A percentile compares a stretch with the other conserved stretches of the same genome.
Conservation (phyloP, 164 flowering plant species). For the Vitis riparia region DNA sequence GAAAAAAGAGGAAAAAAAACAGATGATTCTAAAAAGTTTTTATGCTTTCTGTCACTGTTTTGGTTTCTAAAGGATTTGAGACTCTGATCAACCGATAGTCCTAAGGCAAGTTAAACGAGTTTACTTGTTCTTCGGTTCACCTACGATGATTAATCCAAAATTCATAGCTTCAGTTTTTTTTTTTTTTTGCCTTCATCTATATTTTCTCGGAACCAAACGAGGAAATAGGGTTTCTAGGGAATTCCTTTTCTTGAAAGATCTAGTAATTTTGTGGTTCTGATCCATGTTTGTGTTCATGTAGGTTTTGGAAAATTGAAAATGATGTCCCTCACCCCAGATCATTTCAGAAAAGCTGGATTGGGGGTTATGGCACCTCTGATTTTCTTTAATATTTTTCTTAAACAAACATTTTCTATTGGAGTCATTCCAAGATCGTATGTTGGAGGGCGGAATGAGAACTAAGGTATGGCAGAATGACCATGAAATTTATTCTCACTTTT, state of each 20-base stretch:
- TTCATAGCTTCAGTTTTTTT: neutral
- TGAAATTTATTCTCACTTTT: neutral
- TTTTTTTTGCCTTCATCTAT: neutral
- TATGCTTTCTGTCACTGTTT: no score
- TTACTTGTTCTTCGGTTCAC: no score
- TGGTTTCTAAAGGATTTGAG: no score
- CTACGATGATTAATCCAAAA: no score
- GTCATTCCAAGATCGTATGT: no score
- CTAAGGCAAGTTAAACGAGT: no score
- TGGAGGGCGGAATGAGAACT: constrained; percentile 81
- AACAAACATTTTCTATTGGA: no score
- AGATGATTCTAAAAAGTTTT: neutral
- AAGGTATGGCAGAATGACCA: constrained; percentile 40
- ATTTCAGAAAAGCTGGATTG: constrained; percentile 44
- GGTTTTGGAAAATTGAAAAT: constrained; percentile 6
- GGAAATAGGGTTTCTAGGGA: neutral
- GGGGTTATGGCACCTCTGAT: constrained; percentile 30
- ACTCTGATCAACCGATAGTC: no score
- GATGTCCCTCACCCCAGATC: constrained; percentile 69
- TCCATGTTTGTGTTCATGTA: neutral
- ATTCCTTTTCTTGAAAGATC: neutral
- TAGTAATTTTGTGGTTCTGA: neutral
- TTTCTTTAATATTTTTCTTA: no score
- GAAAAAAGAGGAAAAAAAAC: neutral
- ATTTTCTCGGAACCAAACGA: neutral